Percentiles rank a stretch among this genome's conserved stretches.
These are phyloP conservation scores for Marsdenia floribunda DNA, from an alignment of 257 asterid species.

Conservation along the genomic window DNA sequence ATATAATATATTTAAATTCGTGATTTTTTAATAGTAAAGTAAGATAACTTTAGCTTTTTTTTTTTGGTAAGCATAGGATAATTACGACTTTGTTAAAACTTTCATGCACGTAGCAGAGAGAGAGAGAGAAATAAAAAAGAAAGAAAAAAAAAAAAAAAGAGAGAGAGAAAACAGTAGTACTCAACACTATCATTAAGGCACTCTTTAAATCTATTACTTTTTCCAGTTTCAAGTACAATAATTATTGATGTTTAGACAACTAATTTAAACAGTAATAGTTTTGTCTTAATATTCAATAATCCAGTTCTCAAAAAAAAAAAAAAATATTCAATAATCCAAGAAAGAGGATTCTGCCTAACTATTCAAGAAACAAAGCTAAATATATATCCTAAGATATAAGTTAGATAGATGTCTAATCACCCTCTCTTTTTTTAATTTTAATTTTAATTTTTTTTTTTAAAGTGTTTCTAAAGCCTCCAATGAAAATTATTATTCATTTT, in stretches of 20 bases:
- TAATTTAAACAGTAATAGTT: neutral
- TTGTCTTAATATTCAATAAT: too few species aligned
- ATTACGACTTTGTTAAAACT: too few species aligned
- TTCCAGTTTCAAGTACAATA: neutral
- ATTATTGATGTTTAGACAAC: neutral
- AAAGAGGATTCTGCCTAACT: conserved; percentile 6
- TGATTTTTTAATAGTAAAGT: too few species aligned
- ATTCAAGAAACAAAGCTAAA: neutral
- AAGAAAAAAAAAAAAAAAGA: too few species aligned
- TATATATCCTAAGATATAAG: conserved; percentile 9
- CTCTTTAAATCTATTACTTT: neutral
- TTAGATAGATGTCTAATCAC: conserved; percentile 34
- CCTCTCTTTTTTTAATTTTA: neutral
- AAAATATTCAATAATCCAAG: conserved; percentile 5
- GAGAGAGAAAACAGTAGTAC: neutral
- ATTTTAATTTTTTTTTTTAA: neutral
- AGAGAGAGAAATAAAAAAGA: neutral
- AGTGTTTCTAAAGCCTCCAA: conserved; percentile 5
- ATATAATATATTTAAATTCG: too few species aligned
- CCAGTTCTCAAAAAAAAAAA: too few species aligned
- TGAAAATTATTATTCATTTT: conserved; percentile 9
- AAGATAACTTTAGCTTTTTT: too few species aligned
- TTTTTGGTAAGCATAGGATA: too few species aligned
- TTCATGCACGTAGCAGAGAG: neutral
- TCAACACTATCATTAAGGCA: neutral